Base-by-base conservation (phyloP, 768 basidiomycete genomes). In the Agaricus blazei region DNA sequence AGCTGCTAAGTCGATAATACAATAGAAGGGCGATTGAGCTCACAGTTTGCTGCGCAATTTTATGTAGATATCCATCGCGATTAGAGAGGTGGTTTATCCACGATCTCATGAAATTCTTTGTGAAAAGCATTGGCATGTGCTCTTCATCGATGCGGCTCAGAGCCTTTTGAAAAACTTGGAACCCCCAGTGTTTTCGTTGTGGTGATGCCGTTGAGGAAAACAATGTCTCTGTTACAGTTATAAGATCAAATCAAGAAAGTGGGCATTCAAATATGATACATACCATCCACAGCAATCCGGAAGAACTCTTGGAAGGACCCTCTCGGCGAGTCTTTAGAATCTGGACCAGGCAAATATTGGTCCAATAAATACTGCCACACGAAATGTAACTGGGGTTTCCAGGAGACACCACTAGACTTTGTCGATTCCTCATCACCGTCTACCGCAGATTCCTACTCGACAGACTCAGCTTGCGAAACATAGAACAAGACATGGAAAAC, bases 61-160 rank as follows among this genome's bases (percentile, higher is more conserved):
- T 94, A 73, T 96, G 90, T 45, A 98, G 72, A 66, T 93, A 88
- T 49, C 93, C 82, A 68, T 98, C 95, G 44, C 78, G 79, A 52
- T 90, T 86, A 0, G 92, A 89, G 23, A 99, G 77, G 68, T 98
- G 94, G 66, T 96, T 96, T 57, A 96, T 95, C 92, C 95, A 96
- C 37, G 88, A 87, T 37, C 93, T 86, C 89, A 98, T 94, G 64
- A 97, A 90, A 67, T 97, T 94, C 63, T 87, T 88, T 19, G 91
- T 95, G 68, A 99, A 94, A 34, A 98, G 75, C 79, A 92, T 85
- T 0, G 91, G 88, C 62, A 96, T 75, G 51, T 83, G 86, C 44
- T 80, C 70, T 15, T 82, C 69, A 14, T 79, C 74, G 29, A 91
- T 78, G 37, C 84, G 83, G 14, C 81, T 78, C 41, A 97, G 73